These are phyloP conservation scores for Artemisia annua DNA, from an alignment of 129 eudicot genomes.

Conservation along the genomic window DNA sequence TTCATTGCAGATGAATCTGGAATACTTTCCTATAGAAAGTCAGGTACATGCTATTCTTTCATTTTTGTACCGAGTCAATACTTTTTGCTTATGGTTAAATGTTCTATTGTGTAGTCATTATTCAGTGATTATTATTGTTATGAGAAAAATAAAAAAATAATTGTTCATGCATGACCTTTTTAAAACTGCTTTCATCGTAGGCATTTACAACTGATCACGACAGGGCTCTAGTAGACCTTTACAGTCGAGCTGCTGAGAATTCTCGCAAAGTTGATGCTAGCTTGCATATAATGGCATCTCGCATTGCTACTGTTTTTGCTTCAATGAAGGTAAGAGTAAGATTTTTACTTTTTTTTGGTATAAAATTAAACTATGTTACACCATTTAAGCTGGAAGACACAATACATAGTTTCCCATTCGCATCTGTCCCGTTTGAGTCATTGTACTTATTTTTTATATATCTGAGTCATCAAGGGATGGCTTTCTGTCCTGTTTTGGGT, in stretches of 20 bases:
- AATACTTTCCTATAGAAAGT: slow-evolving; percentile 80
- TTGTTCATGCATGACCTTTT: slow-evolving; percentile 5
- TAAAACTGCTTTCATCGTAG: slow-evolving; percentile 33
- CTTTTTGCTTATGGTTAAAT: neutral
- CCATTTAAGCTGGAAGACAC: neutral
- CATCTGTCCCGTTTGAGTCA: too few species aligned
- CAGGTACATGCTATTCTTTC: slow-evolving; percentile 74
- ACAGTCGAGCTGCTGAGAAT: slow-evolving; percentile 53
- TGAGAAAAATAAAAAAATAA: neutral
- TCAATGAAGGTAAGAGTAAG: slow-evolving; percentile 68
- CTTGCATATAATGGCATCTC: slow-evolving; percentile 65
- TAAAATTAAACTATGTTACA: neutral
- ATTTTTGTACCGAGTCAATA: neutral
- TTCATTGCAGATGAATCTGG: slow-evolving; percentile 87
- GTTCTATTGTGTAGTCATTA: neutral
- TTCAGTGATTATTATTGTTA: too few species aligned
- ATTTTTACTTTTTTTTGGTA: neutral
- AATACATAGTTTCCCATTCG: too few species aligned
- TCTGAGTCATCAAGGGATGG: too few species aligned
- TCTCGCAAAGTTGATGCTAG: slow-evolving; percentile 62
- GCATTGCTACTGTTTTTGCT: slow-evolving; percentile 95
- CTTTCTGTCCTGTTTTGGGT: too few species aligned
- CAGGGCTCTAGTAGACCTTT: slow-evolving; percentile 71
- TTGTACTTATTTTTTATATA: too few species aligned
- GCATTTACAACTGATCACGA: slow-evolving; percentile 84